These are phyloP conservation scores for Exophiala oligosperma DNA, from an alignment of 2,329 filamentous ascomycete genomes.

Conservation along the genomic window DNA sequence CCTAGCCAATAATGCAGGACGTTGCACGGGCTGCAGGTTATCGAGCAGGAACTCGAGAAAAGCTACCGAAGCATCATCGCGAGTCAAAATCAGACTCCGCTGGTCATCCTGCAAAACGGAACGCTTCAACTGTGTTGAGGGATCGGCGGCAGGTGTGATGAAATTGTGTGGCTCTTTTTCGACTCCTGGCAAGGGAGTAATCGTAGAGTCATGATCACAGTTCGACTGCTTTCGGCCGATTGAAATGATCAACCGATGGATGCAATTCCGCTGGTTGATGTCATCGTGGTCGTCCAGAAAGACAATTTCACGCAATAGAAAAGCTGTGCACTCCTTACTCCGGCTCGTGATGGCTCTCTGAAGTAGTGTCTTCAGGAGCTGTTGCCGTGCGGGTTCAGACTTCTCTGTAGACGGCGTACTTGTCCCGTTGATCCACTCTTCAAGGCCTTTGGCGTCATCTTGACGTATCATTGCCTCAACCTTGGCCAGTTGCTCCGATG, in stretches of 20 bases:
- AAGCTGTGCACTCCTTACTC: conserved; percentile 69
- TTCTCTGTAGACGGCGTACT: conserved; percentile 15
- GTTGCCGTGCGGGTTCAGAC: conserved; percentile 28
- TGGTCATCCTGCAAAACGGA: conserved; percentile 68
- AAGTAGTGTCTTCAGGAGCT: conserved; percentile 43
- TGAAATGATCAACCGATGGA: conserved; percentile 88
- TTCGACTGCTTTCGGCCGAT: conserved; percentile 74
- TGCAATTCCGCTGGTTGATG: conserved; percentile 89
- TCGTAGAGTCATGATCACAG: conserved; percentile 52
- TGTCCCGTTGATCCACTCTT: conserved; percentile 21
- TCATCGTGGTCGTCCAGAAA: conserved; percentile 84
- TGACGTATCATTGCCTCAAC: conserved; percentile 71
- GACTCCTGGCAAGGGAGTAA: conserved; percentile 51
- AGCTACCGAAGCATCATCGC: conserved; percentile 74
- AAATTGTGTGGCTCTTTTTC: conserved; percentile 65
- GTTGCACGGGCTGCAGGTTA: conserved; percentile 66
- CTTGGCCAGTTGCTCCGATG: conserved; percentile 66
- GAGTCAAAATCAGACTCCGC: conserved; percentile 58
- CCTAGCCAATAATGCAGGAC: conserved; percentile 63
- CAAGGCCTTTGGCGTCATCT: conserved; percentile 59
- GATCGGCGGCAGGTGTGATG: conserved; percentile 74
- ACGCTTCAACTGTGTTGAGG: conserved; percentile 60
- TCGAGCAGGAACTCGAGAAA: conserved; percentile 66
- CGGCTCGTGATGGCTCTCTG: conserved; percentile 66
- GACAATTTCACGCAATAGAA: conserved; percentile 67